These are phyloP conservation scores for Sclerotinia glacialis DNA, from an alignment of 2,329 filamentous ascomycete species.

Conservation along the genomic window DNA sequence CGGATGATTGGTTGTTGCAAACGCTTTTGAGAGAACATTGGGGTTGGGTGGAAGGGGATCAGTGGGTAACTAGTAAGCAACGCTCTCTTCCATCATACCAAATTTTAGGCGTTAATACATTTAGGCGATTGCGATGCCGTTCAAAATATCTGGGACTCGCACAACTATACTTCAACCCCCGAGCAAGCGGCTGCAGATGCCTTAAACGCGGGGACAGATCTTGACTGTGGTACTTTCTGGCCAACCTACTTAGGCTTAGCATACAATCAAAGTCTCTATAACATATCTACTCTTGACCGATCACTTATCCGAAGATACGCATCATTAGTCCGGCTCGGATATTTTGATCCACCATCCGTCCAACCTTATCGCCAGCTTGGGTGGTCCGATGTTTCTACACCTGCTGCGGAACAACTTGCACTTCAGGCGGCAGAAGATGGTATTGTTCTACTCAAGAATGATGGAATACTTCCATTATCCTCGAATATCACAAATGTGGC, in stretches of 20 bases:
- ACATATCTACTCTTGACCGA: constrained; percentile 47
- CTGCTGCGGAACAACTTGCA: constrained; percentile 27
- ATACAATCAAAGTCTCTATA: constrained; percentile 43
- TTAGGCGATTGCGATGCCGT: constrained; percentile 52
- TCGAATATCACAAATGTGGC: constrained; percentile 25
- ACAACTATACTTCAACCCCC: constrained; percentile 40
- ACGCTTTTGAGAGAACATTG: constrained; percentile 63
- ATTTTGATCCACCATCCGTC: constrained; percentile 52
- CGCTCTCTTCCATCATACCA: rapidly evolving
- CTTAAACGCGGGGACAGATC: constrained; percentile 30
- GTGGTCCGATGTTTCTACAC: constrained; percentile 43
- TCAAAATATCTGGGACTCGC: constrained; percentile 48
- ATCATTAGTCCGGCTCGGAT: constrained; percentile 54
- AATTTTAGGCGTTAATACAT: background rate
- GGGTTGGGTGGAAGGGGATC: constrained; percentile 58
- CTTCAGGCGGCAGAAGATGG: constrained; percentile 31
- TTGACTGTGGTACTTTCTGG: constrained; percentile 31
- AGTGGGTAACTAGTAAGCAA: constrained; percentile 48
- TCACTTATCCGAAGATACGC: constrained; percentile 53
- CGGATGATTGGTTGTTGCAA: constrained; percentile 59
- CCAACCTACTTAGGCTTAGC: constrained; percentile 24
- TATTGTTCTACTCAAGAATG: constrained; percentile 34
- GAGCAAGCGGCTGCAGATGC: constrained; percentile 27
- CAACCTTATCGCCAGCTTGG: constrained; percentile 50
- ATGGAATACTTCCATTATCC: constrained; percentile 29